phyloP scores from a whole-genome alignment of 352 stramenopile species.

The Saprolegnia diclina region DNA sequence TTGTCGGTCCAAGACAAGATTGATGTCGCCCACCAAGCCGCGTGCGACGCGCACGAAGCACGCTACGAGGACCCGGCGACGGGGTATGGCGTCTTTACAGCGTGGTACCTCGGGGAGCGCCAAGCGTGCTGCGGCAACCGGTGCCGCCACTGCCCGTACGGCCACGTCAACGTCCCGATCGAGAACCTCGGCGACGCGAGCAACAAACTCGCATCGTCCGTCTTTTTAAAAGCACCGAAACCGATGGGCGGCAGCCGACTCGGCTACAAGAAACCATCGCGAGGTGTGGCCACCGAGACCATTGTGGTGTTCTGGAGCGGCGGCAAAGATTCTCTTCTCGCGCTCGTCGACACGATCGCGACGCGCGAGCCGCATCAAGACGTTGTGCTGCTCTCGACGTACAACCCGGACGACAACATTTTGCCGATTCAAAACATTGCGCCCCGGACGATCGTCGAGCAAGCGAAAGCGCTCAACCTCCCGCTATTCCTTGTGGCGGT shows the following conservation, averaged over 20 bases:
- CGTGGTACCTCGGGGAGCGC: constrained; percentile 57
- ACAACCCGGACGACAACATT: constrained; percentile 61
- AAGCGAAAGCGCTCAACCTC: constrained; percentile 68
- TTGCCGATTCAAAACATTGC: constrained; percentile 83
- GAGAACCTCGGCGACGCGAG: background rate
- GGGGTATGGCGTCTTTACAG: constrained; percentile 86
- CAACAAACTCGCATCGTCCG: constrained; percentile 30
- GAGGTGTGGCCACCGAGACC: constrained; percentile 33
- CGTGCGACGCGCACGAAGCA: constrained; percentile 55
- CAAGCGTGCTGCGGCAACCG: constrained; percentile 86
- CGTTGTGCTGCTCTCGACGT: constrained; percentile 82
- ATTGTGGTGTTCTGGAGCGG: constrained; percentile 85
- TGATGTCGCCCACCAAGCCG: constrained; percentile 60
- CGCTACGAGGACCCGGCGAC: constrained; percentile 83
- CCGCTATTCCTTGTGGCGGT: constrained; percentile 70
- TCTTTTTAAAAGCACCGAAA: constrained; percentile 35
- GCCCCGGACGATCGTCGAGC: constrained; percentile 58
- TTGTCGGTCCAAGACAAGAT: constrained; percentile 34
- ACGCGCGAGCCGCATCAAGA: constrained; percentile 39
- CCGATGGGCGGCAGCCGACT: constrained; percentile 29
- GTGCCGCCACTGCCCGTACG: constrained; percentile 87
- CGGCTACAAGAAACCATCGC: constrained; percentile 10
- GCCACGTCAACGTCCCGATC: constrained; percentile 67
- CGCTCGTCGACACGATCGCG: constrained; percentile 41
- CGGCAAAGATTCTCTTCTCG: constrained; percentile 87